These are phyloP conservation scores for Volvariella volvacea DNA, from an alignment of 1,284 basidiomycete species.

Conservation along the genomic window DNA sequence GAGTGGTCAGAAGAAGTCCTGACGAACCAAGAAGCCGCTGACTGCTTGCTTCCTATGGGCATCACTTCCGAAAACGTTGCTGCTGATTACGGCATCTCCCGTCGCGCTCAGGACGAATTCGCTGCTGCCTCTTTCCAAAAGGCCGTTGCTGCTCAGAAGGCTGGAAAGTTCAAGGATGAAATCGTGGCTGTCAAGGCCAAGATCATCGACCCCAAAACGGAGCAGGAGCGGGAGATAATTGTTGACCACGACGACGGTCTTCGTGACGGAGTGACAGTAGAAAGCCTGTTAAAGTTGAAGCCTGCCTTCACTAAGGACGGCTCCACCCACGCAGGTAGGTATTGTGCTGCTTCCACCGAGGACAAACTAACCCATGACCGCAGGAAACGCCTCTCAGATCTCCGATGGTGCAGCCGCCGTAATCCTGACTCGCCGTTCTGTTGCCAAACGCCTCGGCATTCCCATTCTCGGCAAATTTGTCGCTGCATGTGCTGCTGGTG, in stretches of 20 bases:
- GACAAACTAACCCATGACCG: neutral
- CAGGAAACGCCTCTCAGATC: constrained; percentile 87
- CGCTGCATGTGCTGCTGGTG: constrained; percentile 72
- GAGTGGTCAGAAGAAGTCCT: constrained; percentile 81
- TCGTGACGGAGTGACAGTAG: constrained; percentile 84
- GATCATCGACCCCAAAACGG: constrained; percentile 78
- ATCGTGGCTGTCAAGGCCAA: constrained; percentile 83
- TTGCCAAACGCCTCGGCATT: constrained; percentile 84
- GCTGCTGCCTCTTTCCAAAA: constrained; percentile 84
- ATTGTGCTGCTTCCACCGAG: constrained; percentile 6
- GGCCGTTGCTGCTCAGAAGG: constrained; percentile 83
- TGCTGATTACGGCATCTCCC: constrained; percentile 66
- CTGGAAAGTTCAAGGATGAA: constrained; percentile 88
- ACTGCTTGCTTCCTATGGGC: constrained; percentile 96
- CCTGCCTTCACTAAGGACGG: constrained; percentile 89
- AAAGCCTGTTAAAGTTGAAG: constrained; percentile 87
- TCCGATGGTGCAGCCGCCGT: constrained; percentile 98
- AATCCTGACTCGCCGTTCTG: constrained; percentile 79
- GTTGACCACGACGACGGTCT: constrained; percentile 92
- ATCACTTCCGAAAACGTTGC: constrained; percentile 97
- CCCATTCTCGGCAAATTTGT: constrained; percentile 94
- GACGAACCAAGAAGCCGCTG: constrained; percentile 73
- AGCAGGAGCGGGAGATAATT: constrained; percentile 71
- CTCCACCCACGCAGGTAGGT: constrained; percentile 78
- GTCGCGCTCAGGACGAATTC: constrained; percentile 78